Evolutionary conservation across 202 grass and related monocot species (phyloP).

Genomic region (Setaria viridis): DNA sequence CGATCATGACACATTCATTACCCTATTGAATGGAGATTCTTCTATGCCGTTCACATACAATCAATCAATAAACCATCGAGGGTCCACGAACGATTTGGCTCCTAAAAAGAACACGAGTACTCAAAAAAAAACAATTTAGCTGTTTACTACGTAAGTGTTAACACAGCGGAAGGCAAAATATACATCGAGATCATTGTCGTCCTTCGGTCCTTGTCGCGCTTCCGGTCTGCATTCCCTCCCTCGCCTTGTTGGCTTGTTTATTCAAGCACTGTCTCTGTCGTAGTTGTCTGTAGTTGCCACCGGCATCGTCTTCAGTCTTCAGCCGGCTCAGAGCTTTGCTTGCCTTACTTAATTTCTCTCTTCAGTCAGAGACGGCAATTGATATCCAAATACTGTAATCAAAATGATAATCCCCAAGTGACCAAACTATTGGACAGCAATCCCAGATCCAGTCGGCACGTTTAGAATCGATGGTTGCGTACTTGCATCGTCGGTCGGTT

Average conservation of each 20-base stretch:
- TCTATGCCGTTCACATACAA: not conserved
- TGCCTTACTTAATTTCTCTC: not conserved
- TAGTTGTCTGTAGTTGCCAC: slow-evolving; percentile 8
- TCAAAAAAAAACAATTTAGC: not conserved
- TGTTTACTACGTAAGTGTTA: not conserved
- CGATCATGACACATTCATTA: not conserved
- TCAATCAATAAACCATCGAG: not conserved
- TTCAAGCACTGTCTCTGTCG: slow-evolving; percentile 15
- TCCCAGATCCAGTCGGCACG: not conserved
- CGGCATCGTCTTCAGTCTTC: not conserved
- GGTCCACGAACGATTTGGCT: not conserved
- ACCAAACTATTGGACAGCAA: not conserved
- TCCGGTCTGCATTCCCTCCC: not conserved
- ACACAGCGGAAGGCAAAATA: not conserved
- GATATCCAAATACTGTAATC: not conserved
- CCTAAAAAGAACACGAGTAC: not conserved
- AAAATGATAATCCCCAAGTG: not conserved
- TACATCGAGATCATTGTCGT: not conserved
- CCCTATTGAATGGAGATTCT: not conserved
- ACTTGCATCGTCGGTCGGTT: too few species aligned
- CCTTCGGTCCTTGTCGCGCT: not conserved
- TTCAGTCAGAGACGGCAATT: not conserved
- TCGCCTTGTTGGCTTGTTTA: slow-evolving; percentile 23
- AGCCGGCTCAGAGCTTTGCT: not conserved
- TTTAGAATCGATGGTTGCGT: not conserved